Conservation (phyloP, 176 grass and related monocot genomes). For the Thalia dealbata region DNA sequence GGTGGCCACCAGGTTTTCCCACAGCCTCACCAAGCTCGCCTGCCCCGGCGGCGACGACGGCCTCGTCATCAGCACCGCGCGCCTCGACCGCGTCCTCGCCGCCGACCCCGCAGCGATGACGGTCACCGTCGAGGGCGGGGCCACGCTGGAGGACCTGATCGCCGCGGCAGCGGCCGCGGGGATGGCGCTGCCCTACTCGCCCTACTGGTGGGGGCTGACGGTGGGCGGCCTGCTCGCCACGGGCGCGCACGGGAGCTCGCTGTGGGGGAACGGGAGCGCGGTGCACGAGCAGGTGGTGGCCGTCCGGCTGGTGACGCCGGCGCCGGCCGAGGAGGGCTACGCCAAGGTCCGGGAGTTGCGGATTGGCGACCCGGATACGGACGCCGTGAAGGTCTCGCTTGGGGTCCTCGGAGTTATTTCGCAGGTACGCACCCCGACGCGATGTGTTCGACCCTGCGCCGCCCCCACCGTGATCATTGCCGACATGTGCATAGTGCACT, state of each 20-base stretch:
- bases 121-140: conserved; percentile 51
- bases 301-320: conserved; percentile 56
- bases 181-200: conserved; percentile 47
- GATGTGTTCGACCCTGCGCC: neutral
- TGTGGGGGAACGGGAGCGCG: conserved; percentile 57
- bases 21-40: conserved; percentile 54
- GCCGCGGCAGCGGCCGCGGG: conserved; percentile 22
- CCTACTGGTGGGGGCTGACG: conserved; percentile 71
- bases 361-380: conserved; percentile 30
- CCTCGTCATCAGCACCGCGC: conserved; percentile 39
- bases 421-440: conserved; percentile 20
- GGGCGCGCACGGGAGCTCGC: conserved; percentile 74
- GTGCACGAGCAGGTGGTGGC: conserved; percentile 77
- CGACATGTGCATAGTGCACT: too few species aligned
- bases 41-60: conserved; percentile 45
- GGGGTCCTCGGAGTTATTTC: conserved; percentile 71
- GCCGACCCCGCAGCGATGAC: conserved; percentile 4
- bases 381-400: conserved; percentile 74
- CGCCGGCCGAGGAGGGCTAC: conserved; percentile 31
- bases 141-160: conserved; percentile 34
- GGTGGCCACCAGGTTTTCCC: conserved; percentile 40
- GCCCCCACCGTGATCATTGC: too few species aligned
- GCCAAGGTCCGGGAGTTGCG: conserved; percentile 37
- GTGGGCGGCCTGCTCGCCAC: conserved; percentile 63
- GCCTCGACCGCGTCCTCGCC: conserved; percentile 31